Evolutionary conservation across 2,329 filamentous ascomycete genomes (phyloP), one percentile per base, ranked within the genome.

Genomic region (Alternaria rosae): DNA sequence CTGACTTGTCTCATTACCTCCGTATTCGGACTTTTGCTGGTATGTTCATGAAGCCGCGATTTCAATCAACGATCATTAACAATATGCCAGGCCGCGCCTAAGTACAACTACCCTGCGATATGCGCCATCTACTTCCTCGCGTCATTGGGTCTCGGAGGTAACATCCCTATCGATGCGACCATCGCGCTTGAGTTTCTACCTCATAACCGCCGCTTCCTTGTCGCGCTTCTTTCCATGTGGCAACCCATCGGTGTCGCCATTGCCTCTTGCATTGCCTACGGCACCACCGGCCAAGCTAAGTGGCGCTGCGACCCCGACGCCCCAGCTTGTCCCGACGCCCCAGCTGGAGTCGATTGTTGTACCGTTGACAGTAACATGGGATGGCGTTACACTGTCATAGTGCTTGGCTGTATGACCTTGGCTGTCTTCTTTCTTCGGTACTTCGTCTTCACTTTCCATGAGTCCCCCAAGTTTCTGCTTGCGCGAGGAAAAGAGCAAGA

Each of bases 221-320:
- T 75, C 20, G 64, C 72, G 6, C 70, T 75, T 28, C 68, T 75
- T 3, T 72, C 72, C 21, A 74, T 75, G 68, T 75, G 72, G 72
- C 72, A 75, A 35, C 72, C 72, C 3, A 67, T 75, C 30, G 72
- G 72, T 44, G 72, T 75, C 10, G 64, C 70, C 15, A 64, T 66
- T 20, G 72, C 72, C 17, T 75, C 72, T 9, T 70, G 67, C 5
- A 67, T 75, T 12, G 71, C 72, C 17, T 70, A 73, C 15, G 72
- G 72, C 4, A 75, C 72, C 2, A 66, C 72, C 5, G 47, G 47
- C 23, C 47, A 51, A 13, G 72, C 72, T 5, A 74, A 70, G 54
- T 75, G 69, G 69, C 72, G 72, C 15, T 75, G 72, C 32, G 68
- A 70, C n/a, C 60, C 66, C 13, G 42, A 38, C 12, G 28, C 73